Evolutionary conservation across 2,329 filamentous ascomycete species (phyloP), one percentile per base, ranked within the genome.

Genomic region (Venturia pyrina): DNA sequence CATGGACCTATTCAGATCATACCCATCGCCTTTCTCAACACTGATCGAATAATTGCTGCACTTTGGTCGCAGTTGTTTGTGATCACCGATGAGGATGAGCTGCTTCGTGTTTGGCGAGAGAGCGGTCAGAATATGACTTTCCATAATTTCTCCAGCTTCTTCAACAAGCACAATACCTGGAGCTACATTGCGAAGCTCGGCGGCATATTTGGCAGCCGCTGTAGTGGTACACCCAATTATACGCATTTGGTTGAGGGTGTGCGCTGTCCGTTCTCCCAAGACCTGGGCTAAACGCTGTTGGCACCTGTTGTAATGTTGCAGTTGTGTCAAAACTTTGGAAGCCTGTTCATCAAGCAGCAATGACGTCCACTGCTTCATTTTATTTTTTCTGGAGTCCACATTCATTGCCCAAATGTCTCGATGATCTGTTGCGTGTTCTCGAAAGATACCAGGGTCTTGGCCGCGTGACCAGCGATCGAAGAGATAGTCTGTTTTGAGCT

Each of bases 151-250:
- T 1, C 87, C 89, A 0, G 88, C 89, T 73, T 91, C 89, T 72
- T 91, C 89, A 0, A 90, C 83, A 0, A 92, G 71, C 0, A 90
- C 74, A 2, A 89, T 78, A 0, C 85, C 84, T 0, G 87, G 86
- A 0, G 75, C 73, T 0, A 82, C 83, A 0, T 79, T 76, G 5
- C 79, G 79, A 10, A 91, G 79, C 1, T 83, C 77, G 0, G 80
- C 74, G 0, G 79, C 75, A 63, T 88, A 82, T 74, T 81, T 90
- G 0, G 89, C 87, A 0, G 88, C 88, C 0, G 79, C 87, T 0
- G 86, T 91, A 0, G 89, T 91, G 0, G 89, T 92, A 68, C 87
- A 90, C 0, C 81, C 87, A 56, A 92, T 86, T 15, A 92, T 80
- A 1, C 82, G 78, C 70, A 85, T 88, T 0, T 70, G 72, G n/a